These are phyloP conservation scores for Backusella australiensis DNA, from an alignment of 192 early-diverging fungal genomes.

Conservation along the genomic window DNA sequence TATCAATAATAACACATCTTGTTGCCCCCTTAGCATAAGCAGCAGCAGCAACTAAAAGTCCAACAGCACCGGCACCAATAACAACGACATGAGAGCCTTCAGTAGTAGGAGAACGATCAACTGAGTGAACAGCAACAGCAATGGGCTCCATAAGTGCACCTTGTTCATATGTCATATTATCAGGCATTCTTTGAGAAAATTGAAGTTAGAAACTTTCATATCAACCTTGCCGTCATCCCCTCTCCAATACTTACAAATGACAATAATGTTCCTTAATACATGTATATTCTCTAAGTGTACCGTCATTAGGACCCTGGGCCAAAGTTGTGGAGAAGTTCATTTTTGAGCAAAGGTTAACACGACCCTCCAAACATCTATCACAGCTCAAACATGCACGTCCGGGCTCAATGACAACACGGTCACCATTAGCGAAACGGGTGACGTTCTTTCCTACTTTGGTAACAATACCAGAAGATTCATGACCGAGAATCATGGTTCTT, in stretches of 20 bases:
- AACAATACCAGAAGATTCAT: conserved; percentile 43
- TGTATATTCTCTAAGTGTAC: background rate
- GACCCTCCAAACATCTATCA: conserved; percentile 32
- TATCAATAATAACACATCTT: conserved; percentile 31
- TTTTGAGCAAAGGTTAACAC: conserved; percentile 39
- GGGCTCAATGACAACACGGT: conserved; percentile 44
- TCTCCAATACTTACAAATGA: conserved; percentile 38
- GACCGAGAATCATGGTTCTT: conserved; percentile 40
- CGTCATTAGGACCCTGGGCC: conserved; percentile 25
- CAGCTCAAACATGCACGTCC: conserved; percentile 35
- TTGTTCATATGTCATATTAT: conserved; percentile 32
- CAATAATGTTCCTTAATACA: background rate
- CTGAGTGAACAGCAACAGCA: conserved; percentile 35
- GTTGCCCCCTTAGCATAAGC: conserved; percentile 30
- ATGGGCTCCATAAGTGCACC: conserved; percentile 41
- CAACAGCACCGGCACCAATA: conserved; percentile 40
- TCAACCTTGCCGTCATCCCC: background rate
- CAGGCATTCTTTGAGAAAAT: conserved; percentile 23
- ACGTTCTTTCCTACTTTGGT: conserved; percentile 35
- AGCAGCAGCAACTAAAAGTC: conserved; percentile 29
- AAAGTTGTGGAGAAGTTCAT: conserved; percentile 39
- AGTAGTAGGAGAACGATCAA: conserved; percentile 16
- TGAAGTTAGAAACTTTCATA: background rate
- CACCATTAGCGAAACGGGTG: conserved; percentile 34
- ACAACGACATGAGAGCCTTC: conserved; percentile 29